phyloP scores from a whole-genome alignment of 2,329 filamentous ascomycete species.

The Orbilia javanica region DNA sequence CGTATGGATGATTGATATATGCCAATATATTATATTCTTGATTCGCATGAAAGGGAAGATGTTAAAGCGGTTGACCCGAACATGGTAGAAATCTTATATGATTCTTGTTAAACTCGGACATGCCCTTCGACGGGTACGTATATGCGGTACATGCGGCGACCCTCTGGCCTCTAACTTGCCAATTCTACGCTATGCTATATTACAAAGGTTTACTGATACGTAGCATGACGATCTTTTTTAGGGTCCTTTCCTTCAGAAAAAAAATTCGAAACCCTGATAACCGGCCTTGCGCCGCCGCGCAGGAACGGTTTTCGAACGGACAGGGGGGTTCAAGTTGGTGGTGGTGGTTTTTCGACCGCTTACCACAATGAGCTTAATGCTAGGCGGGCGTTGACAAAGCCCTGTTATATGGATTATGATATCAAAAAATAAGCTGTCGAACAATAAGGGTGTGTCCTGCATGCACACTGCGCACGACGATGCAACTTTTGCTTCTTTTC shows the following conservation, averaged over 20 bases:
- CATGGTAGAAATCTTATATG: constrained; percentile 58
- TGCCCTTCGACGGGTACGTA: constrained; percentile 40
- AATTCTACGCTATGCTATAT: constrained; percentile 55
- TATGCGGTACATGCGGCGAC: constrained; percentile 34
- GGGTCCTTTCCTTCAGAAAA: constrained; percentile 42
- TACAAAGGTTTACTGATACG: constrained; percentile 58
- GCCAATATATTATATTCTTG: constrained; percentile 26
- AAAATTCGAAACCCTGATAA: constrained; percentile 57
- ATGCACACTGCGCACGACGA: constrained; percentile 47
- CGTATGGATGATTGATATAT: constrained; percentile 52
- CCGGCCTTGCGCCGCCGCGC: constrained; percentile 57
- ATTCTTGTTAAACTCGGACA: constrained; percentile 42
- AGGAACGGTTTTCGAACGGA: constrained; percentile 53
- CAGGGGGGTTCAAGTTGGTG: constrained; percentile 30
- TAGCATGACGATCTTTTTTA: constrained; percentile 59
- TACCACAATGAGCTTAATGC: constrained; percentile 58
- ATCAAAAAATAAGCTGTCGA: constrained; percentile 59
- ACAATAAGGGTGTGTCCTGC: constrained; percentile 56
- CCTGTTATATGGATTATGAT: constrained; percentile 56
- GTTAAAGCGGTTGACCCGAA: constrained; percentile 53
- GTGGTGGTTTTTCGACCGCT: constrained; percentile 46
- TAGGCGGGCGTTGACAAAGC: constrained; percentile 56
- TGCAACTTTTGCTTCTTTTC: constrained; percentile 58
- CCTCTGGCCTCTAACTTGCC: constrained; percentile 42
- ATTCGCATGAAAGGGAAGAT: constrained; percentile 56